Evolutionary conservation across 148 eudicot species (phyloP), one percentile per base, ranked within the genome.

Genomic region (Rheum nobile): DNA sequence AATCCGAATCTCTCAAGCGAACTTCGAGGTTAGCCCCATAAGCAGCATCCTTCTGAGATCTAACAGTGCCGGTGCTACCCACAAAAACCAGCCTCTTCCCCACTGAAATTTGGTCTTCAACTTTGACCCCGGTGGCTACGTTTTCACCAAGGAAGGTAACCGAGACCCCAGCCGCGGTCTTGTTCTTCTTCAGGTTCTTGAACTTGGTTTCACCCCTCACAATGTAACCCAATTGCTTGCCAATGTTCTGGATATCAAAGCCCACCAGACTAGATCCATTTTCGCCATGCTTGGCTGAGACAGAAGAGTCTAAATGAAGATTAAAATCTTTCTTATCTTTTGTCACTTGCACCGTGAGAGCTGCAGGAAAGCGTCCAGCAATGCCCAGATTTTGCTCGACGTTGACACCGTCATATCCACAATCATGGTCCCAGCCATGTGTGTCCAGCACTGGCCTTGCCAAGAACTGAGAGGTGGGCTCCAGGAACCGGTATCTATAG

Each of bases 381-480:
- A 95, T 83, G n/a, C 90, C 96, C 12, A 87, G 80, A 68, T 80
- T 88, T 48, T 90, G 91, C 81, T 95, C 99, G 8, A 95, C 72
- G 71, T 90, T 92, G 77, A 95, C 99, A 50, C 99, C 99, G 59
- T 95, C 99, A 34, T 90, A 95, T n/a, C 99, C 99, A 77, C 97
- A 95, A 75, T 95, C 99, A 75, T 95, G 99, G 83, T 95, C 99
- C 99, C 99, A 95, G 10, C 99, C 96, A 83, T 92, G 96, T 46
- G 86, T 86, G 79, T 95, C 99, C 74, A 95, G 73, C 63, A 95
- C 97, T 4, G 99, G 99, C 79, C 97, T 76, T 7, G 92, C 94
- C 80, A 92, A 79, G 77, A 92, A 90, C 80, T 92, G 97, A 0
- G 97, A 92, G 34, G 92, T 87, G 28, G 99, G 94, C 84, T 95